Conservation (phyloP, 2,329 filamentous ascomycete species). For the Lachnellula arida region DNA sequence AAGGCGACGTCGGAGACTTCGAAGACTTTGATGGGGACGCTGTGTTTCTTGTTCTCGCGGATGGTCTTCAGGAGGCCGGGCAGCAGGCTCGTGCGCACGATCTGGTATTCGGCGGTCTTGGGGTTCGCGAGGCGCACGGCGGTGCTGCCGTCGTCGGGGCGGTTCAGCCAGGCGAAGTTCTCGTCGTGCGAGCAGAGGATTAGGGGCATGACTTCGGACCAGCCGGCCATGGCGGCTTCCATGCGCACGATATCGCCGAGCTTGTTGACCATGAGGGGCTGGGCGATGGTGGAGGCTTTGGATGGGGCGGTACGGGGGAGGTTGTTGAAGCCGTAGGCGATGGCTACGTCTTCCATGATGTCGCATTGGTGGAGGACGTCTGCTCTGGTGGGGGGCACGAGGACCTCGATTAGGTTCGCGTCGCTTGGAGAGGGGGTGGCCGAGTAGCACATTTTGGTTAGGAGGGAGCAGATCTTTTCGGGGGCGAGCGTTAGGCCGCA, state of each 20-base stretch:
- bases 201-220: conserved; percentile 92
- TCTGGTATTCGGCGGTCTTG: conserved; percentile 89
- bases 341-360: conserved; percentile 97
- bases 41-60: conserved; percentile 85
- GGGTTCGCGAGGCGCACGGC: conserved; percentile 86
- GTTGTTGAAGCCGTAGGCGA: conserved; percentile 96
- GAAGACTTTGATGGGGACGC: conserved; percentile 86
- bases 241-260: conserved; percentile 84
- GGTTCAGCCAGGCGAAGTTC: conserved; percentile 94
- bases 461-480: conserved; percentile 69
- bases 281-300: conserved; percentile 80
- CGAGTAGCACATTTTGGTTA: conserved; percentile 85
- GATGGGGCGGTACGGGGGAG: conserved; percentile 83
- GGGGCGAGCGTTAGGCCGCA: conserved; percentile 76
- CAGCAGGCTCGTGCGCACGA: conserved; percentile 80
- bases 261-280: conserved; percentile 89
- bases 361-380: conserved; percentile 96
- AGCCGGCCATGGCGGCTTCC: conserved; percentile 90
- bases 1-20: conserved; percentile 88
- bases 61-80: conserved; percentile 91
- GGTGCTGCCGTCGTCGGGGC: conserved; percentile 77
- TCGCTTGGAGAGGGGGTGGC: conserved; percentile 69
- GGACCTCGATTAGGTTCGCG: conserved; percentile 70
- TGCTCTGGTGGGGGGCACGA: conserved; percentile 82
- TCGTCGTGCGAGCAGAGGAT: conserved; percentile 97